Percentiles rank a stretch among this genome's conserved stretches.
Evolutionary conservation across 169 alveolate species (phyloP).

Genomic region (Perkinsus olseni): DNA sequence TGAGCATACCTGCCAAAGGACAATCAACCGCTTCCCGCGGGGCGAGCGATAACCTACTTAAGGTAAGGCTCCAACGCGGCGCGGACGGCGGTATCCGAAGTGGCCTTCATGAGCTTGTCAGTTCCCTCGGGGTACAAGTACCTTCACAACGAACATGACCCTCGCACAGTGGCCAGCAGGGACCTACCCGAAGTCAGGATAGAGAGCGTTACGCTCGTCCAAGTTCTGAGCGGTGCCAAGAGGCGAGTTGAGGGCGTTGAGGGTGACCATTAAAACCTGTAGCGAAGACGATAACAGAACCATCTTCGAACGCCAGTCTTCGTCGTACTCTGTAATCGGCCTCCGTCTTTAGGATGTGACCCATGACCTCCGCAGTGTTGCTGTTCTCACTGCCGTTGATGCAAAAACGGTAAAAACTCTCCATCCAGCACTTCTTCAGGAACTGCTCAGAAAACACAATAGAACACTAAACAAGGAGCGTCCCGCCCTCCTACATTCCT

Average conservation of each 20-base stretch:
- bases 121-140: conserved; percentile 81
- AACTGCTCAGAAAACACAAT: background rate
- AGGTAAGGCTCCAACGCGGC: conserved; percentile 78
- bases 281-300: conserved; percentile 43
- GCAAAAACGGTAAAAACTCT: conserved; percentile 83
- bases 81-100: conserved; percentile 75
- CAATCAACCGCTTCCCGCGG: too few relatives aligned
- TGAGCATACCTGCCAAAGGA: conserved; percentile 4
- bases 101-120: conserved; percentile 72
- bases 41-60: conserved; percentile 59
- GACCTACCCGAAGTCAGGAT: conserved; percentile 63
- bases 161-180: background rate
- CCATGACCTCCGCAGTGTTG: conserved; percentile 72
- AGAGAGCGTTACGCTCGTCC: conserved; percentile 70
- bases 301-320: conserved; percentile 57
- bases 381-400: conserved; percentile 68
- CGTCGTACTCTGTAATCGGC: conserved; percentile 70
- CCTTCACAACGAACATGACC: background rate
- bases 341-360: conserved; percentile 72
- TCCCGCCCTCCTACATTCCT: conserved; percentile 45
- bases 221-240: conserved; percentile 33
- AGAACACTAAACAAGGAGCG: background rate
- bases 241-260: conserved; percentile 34
- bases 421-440: conserved; percentile 90
- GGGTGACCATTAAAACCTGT: conserved; percentile 37